phyloP scores from a whole-genome alignment of 2,329 filamentous ascomycete species.

The Hirsutella thompsonii region DNA sequence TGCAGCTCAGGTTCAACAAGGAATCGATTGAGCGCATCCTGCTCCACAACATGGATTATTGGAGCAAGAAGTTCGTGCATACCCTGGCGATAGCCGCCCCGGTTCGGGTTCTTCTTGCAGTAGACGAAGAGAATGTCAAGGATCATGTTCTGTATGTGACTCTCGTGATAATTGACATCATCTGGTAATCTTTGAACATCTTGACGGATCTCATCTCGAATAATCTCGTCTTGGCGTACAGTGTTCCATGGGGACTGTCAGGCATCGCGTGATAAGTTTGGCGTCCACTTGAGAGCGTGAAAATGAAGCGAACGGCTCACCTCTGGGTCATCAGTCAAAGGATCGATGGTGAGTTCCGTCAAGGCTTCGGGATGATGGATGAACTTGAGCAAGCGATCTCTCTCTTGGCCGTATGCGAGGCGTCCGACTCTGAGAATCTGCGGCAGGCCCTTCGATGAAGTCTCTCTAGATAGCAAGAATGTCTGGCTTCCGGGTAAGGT shows the following conservation, averaged over 20 bases:
- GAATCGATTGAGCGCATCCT: conserved; percentile 57
- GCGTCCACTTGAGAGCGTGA: conserved; percentile 12
- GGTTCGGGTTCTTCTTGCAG: conserved; percentile 77
- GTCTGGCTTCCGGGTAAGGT: conserved; percentile 32
- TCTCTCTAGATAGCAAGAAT: conserved; percentile 65
- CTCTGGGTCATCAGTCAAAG: conserved; percentile 66
- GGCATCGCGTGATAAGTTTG: conserved; percentile 19
- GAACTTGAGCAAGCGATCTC: conserved; percentile 64
- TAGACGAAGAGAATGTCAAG: conserved; percentile 88
- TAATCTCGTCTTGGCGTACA: conserved; percentile 70
- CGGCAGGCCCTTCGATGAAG: conserved; percentile 55
- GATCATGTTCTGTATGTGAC: conserved; percentile 65
- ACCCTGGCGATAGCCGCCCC: conserved; percentile 88
- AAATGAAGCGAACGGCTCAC: conserved; percentile 20
- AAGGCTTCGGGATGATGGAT: conserved; percentile 78
- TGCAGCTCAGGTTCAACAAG: conserved; percentile 18
- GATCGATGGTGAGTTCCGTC: conserved; percentile 58
- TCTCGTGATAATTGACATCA: conserved; percentile 76
- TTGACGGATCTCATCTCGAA: conserved; percentile 81
- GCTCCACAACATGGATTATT: conserved; percentile 70
- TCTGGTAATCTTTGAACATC: conserved; percentile 92
- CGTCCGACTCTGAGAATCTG: conserved; percentile 55
- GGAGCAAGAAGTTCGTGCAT: conserved; percentile 96
- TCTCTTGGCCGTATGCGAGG: conserved; percentile 58
- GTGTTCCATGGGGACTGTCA: conserved; percentile 77